phyloP scores from a whole-genome alignment of 2,329 filamentous ascomycete genomes.

The Sporothrix brasiliensis region DNA sequence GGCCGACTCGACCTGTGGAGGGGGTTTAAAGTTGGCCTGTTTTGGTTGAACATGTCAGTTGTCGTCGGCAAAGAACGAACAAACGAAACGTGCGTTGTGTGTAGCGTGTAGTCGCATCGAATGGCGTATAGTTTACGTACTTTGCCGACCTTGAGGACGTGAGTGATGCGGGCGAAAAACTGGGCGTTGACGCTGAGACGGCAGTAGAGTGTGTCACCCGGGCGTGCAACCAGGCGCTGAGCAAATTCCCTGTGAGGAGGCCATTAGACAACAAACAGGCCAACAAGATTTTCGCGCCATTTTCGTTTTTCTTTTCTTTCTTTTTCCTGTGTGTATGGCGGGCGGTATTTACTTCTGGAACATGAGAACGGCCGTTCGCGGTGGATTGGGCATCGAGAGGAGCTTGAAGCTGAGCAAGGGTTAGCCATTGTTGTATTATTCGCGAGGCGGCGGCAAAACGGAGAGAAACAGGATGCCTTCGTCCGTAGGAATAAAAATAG shows the following conservation, averaged over 20 bases:
- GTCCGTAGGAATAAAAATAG: background rate
- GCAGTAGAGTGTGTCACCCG: slow-evolving; percentile 86
- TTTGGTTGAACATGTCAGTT: background rate
- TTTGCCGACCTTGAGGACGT: slow-evolving; percentile 86
- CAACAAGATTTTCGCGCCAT: background rate
- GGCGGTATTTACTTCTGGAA: slow-evolving; percentile 62
- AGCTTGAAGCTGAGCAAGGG: slow-evolving; percentile 65
- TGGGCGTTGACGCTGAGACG: slow-evolving; percentile 91
- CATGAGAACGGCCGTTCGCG: slow-evolving; percentile 71
- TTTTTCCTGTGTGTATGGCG: background rate
- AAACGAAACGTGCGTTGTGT: no score
- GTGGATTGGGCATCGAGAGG: slow-evolving; percentile 77
- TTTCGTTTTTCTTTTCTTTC: background rate
- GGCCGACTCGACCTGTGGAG: slow-evolving; percentile 87
- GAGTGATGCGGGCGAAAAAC: slow-evolving; percentile 71
- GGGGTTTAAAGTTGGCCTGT: slow-evolving; percentile 91
- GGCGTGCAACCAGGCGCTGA: slow-evolving; percentile 82
- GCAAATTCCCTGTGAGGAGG: slow-evolving; percentile 72
- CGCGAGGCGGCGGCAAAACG: background rate
- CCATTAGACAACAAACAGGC: slow-evolving; percentile 5
- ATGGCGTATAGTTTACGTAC: background rate
- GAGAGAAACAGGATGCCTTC: background rate
- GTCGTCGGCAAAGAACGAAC: background rate
- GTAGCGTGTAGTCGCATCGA: no score
- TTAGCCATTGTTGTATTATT: background rate